phyloP scores from a whole-genome alignment of 1,284 basidiomycete species.

The Heterobasidion parviporum region DNA sequence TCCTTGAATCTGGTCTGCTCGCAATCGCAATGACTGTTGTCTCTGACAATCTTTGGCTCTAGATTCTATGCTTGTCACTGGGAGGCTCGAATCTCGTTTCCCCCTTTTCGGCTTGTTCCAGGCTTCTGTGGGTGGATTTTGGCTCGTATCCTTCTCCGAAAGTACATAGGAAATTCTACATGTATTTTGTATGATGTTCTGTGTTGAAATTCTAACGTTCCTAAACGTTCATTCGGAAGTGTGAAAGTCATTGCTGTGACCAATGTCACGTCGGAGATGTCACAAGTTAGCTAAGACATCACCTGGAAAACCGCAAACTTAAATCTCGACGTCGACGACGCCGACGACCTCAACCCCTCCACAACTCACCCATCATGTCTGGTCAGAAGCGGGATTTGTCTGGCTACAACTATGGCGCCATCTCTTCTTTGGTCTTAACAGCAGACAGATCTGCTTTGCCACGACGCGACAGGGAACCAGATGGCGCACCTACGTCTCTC shows the following conservation, averaged over 20 bases:
- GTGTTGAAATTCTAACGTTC: too few relatives aligned
- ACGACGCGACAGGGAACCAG: constrained; percentile 77
- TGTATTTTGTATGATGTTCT: too few relatives aligned
- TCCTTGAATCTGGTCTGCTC: neutral
- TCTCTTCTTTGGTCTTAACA: constrained; percentile 12
- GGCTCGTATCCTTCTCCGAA: too few relatives aligned
- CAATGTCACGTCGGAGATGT: too few relatives aligned
- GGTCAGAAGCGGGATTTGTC: constrained; percentile 12
- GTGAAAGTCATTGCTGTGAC: too few relatives aligned
- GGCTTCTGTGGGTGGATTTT: neutral
- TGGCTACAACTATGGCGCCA: constrained; percentile 13
- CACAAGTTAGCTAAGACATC: too few relatives aligned
- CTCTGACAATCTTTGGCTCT: too few relatives aligned
- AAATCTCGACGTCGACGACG: constrained; percentile 6
- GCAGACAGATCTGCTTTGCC: constrained; percentile 11
- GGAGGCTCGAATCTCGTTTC: neutral
- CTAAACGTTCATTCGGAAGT: too few relatives aligned
- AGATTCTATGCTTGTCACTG: too few relatives aligned
- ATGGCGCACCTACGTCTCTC: constrained; percentile 91
- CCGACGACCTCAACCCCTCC: neutral
- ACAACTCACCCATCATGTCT: constrained; percentile 6
- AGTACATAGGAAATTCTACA: too few relatives aligned
- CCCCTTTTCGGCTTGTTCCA: neutral
- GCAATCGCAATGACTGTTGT: too few relatives aligned
- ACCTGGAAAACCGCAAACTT: neutral